phyloP scores from a whole-genome alignment of 2,329 filamentous ascomycete species.

The Stachybotrys chartarum region DNA sequence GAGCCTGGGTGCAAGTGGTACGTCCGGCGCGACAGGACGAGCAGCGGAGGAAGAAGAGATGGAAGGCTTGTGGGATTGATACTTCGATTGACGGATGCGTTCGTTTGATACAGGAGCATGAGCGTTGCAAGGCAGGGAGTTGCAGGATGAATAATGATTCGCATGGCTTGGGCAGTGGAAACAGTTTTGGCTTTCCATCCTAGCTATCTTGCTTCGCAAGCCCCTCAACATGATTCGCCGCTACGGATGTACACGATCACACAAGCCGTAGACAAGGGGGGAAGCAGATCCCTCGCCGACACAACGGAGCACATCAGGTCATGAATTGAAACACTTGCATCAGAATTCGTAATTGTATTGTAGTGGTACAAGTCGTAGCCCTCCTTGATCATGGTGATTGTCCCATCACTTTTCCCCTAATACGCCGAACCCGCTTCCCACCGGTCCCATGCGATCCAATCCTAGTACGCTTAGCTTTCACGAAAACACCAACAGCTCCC shows the following conservation, averaged over 20 bases:
- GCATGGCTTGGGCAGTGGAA: too few relatives aligned
- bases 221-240: too few relatives aligned
- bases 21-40: background rate
- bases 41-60: slow-evolving; percentile 53
- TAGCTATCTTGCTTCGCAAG: too few relatives aligned
- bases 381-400: background rate
- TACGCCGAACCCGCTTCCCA: background rate
- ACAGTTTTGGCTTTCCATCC: too few relatives aligned
- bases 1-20: background rate
- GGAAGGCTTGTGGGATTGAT: slow-evolving; percentile 42
- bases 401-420: background rate
- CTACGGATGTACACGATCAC: too few relatives aligned
- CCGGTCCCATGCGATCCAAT: background rate
- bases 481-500: background rate
- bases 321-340: background rate
- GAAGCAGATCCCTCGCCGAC: too few relatives aligned
- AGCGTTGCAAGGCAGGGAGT: too few relatives aligned
- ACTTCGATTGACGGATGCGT: background rate
- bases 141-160: too few relatives aligned
- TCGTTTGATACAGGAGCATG: too few relatives aligned
- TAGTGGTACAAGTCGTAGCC: background rate
- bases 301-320: too few relatives aligned
- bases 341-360: background rate
- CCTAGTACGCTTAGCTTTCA: background rate
- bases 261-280: too few relatives aligned